Evolutionary conservation across 495 filamentous ascomycete genomes (phyloP).

Genomic region (Trypethelium eluteriae): DNA sequence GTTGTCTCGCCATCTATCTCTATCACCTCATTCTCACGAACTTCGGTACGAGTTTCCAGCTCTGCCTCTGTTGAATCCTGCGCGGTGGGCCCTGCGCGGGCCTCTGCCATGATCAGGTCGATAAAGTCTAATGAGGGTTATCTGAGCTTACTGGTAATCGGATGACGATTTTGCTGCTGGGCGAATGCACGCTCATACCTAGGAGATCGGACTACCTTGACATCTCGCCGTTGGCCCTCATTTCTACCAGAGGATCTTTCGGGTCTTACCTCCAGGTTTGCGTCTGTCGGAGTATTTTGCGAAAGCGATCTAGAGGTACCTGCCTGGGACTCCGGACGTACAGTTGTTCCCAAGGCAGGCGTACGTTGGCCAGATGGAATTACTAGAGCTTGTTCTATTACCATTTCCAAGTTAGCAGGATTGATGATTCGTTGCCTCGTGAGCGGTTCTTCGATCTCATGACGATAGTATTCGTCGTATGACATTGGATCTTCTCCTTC

Average conservation of each 20-base stretch:
- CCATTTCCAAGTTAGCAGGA: background rate
- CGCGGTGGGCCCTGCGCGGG: too few relatives aligned
- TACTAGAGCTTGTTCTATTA: background rate
- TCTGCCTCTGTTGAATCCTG: background rate
- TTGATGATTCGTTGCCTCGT: background rate
- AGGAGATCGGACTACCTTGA: background rate
- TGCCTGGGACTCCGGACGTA: background rate
- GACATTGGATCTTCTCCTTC: slow-evolving; percentile 18
- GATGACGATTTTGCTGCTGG: too few relatives aligned
- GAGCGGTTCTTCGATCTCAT: slow-evolving; percentile 18
- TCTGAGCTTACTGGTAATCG: too few relatives aligned
- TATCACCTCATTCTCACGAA: background rate
- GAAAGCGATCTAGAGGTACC: background rate
- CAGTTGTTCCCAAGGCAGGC: background rate
- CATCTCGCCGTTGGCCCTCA: background rate
- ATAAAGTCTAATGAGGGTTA: background rate
- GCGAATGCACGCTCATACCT: too few relatives aligned
- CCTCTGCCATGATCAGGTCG: background rate
- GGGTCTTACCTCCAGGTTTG: background rate
- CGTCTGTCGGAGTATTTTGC: background rate
- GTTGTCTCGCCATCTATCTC: background rate
- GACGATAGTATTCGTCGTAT: slow-evolving; percentile 26
- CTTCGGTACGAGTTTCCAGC: background rate
- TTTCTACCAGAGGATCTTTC: background rate
- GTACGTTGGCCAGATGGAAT: background rate